These are phyloP conservation scores for Anisodus acutangulus DNA, from an alignment of 257 asterid genomes.

Conservation along the genomic window DNA sequence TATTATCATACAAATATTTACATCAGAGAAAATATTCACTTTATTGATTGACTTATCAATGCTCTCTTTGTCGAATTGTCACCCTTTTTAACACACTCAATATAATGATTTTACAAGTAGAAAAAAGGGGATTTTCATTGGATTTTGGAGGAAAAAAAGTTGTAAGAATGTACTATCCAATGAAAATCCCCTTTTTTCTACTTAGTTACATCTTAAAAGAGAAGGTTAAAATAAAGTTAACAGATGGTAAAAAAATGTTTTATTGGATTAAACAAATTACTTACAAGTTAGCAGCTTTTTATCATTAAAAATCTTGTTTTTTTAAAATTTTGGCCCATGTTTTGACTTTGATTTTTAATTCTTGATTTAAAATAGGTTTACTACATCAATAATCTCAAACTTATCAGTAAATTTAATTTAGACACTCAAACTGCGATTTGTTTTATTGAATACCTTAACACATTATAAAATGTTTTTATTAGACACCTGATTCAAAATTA, in stretches of 20 bases:
- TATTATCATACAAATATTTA: constrained; percentile 31
- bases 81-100: constrained; percentile 34
- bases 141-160: neutral
- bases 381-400: too few species aligned
- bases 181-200: neutral
- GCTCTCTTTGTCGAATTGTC: constrained; percentile 50
- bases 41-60: constrained; percentile 60
- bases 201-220: constrained; percentile 17
- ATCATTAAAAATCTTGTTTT: neutral
- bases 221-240: neutral
- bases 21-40: neutral
- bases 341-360: neutral
- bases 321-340: neutral
- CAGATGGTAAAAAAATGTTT: neutral
- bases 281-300: neutral
- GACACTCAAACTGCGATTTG: too few species aligned
- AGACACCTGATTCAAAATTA: too few species aligned
- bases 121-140: neutral
- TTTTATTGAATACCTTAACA: too few species aligned
- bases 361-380: too few species aligned
- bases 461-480: too few species aligned
- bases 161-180: constrained; percentile 17
- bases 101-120: neutral
- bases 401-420: too few species aligned
- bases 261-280: constrained; percentile 21